Evolutionary conservation across 2,329 filamentous ascomycete genomes (phyloP), one percentile per base, ranked within the genome.

Genomic region (Fusarium verrucosum): DNA sequence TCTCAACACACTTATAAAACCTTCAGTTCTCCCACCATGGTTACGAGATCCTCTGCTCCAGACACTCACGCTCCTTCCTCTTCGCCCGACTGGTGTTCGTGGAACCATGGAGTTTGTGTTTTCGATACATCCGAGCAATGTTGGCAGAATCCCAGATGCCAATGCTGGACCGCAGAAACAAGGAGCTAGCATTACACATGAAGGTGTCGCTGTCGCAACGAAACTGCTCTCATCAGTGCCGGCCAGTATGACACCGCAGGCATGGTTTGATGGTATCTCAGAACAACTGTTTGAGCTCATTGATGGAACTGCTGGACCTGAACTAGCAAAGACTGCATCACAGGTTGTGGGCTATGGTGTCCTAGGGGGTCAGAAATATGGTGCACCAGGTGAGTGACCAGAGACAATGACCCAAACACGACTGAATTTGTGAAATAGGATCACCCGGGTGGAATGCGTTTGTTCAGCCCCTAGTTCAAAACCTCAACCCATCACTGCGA

Each of bases 51-150:
- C 81, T 37, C 72, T 92, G 3, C 79, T 88, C 66, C 81, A 81
- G 54, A 80, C 84, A 13, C 79, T 92, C 40, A 86, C 88, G 2
- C 72, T 81, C 13, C 71, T 92, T 10, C 89, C 89, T 2, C 78
- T 91, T 23, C 81, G 89, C 5, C 76, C 79, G 4, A 82, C 86
- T 60, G 89, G 89, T 17, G 87, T 92, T 14, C 83, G 89, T 30
- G 83, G 86, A 23, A 89, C 87, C 0, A 80, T 92, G 60, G 89
- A 92, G 70, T 92, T 92, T 70, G 81, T 92, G 32, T 89, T 91
- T 55, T 83, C 88, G 2, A 86, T 90, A 8, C 89, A 91, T 60
- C 85, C 89, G 0, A 82, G 84, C 60, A 81, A 78, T 64, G 76
- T 77, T 8, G 73, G 78, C 54, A 74, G 76, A 66, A 50, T 73